These are phyloP conservation scores for Ulvella scutata DNA, from an alignment of 139 green algal genomes.

Conservation along the genomic window DNA sequence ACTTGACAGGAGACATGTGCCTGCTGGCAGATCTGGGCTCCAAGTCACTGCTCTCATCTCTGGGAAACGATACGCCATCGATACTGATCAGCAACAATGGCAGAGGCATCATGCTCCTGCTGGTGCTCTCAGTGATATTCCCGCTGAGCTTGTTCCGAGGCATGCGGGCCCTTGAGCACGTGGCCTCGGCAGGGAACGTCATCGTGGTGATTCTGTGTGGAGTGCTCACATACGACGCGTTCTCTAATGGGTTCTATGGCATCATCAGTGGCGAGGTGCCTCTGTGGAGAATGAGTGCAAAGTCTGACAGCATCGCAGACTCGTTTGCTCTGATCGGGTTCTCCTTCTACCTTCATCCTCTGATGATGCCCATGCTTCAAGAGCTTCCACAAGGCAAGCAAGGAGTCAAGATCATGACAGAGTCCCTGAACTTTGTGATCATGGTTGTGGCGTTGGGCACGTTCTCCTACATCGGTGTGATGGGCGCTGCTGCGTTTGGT, in stretches of 20 bases:
- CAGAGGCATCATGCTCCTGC: neutral
- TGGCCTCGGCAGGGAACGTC: neutral
- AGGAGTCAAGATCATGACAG: conserved; percentile 11
- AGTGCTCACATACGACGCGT: neutral
- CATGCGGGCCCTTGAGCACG: neutral
- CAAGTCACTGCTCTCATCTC: neutral
- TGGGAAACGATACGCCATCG: neutral
- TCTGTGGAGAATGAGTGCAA: neutral
- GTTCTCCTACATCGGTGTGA: conserved; percentile 27
- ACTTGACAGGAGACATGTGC: neutral
- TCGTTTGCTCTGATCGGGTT: conserved; percentile 40
- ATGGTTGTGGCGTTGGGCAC: neutral
- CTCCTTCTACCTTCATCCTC: conserved; percentile 35
- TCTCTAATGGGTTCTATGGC: neutral
- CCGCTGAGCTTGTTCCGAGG: neutral
- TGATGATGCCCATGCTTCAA: conserved; percentile 35
- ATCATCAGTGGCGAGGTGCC: neutral
- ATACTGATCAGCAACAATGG: conserved; percentile 1
- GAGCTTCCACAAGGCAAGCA: conserved; percentile 26
- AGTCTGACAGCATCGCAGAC: conserved; percentile 15
- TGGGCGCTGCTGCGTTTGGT: conserved; percentile 31
- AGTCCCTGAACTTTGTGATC: neutral
- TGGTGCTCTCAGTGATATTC: neutral
- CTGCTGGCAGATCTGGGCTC: neutral
- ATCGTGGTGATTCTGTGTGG: neutral